Conservation (phyloP, 306 rosid species). For the Bauhinia variegata region DNA sequence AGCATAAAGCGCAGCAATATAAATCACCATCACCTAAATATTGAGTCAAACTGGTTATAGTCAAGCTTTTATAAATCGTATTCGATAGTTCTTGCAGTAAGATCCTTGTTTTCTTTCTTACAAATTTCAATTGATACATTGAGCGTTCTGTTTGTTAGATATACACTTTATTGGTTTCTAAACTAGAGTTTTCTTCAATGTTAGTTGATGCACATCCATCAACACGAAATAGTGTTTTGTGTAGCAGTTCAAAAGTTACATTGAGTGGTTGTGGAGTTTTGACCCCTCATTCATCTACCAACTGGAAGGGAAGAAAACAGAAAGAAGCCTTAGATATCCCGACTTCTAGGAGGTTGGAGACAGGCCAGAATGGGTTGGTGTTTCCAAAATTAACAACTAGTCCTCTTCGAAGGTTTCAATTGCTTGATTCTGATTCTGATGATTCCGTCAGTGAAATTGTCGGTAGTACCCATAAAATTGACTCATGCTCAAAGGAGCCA, state of each 20-base stretch:
- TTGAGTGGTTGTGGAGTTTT: constrained; percentile 56
- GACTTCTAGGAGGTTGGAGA: constrained; percentile 47
- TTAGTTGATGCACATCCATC: constrained; percentile 38
- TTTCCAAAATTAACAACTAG: constrained; percentile 67
- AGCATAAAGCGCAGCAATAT: neutral
- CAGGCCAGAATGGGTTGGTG: constrained; percentile 34
- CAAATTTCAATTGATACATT: constrained; percentile 1
- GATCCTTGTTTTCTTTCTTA: neutral
- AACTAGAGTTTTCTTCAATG: constrained; percentile 16
- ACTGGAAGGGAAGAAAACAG: constrained; percentile 44
- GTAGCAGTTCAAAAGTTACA: constrained; percentile 78
- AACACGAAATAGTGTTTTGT: constrained; percentile 44
- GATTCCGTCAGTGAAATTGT: constrained; percentile 44
- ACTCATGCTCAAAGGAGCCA: constrained; percentile 34
- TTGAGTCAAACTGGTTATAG: neutral
- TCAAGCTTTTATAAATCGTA: neutral
- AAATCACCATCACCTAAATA: neutral
- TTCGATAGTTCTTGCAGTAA: neutral
- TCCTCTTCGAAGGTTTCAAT: constrained; percentile 81
- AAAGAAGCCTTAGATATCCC: constrained; percentile 49
- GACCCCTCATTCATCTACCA: constrained; percentile 39
- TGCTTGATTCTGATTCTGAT: constrained; percentile 81
- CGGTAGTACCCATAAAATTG: constrained; percentile 25
- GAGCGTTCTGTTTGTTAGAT: neutral
- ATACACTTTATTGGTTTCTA: neutral